Percentiles rank a stretch among this genome's conserved stretches.
These are phyloP conservation scores for Phaeolepiota aurea DNA, from an alignment of 768 basidiomycete species.

Conservation along the genomic window DNA sequence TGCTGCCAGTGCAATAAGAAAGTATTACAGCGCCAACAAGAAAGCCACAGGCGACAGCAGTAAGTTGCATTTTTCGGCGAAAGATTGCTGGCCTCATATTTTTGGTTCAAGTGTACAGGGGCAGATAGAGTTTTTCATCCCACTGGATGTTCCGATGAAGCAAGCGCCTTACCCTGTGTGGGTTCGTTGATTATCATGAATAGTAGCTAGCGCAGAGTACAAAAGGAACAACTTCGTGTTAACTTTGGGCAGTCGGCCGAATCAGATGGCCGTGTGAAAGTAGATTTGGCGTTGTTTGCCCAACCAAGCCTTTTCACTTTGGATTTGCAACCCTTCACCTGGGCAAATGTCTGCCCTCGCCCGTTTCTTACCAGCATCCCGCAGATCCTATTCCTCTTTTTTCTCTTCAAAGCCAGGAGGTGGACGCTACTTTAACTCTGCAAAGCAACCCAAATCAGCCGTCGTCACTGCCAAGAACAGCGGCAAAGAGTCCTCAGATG, in stretches of 20 bases:
- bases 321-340: background rate
- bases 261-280: too few species aligned
- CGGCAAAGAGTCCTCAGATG: conserved; percentile 8
- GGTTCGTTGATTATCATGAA: too few species aligned
- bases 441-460: conserved; percentile 53
- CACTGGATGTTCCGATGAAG: background rate
- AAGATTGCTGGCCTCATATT: too few species aligned
- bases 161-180: too few species aligned
- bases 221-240: too few species aligned
- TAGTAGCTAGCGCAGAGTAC: too few species aligned
- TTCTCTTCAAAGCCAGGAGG: conserved; percentile 73
- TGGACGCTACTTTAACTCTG: conserved; percentile 68
- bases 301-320: background rate
- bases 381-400: conserved; percentile 67
- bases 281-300: too few species aligned
- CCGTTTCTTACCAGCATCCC: conserved; percentile 40
- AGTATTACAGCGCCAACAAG: background rate
- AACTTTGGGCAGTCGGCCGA: too few species aligned
- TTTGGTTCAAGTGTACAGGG: too few species aligned
- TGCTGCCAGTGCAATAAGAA: background rate
- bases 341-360: conserved; percentile 40
- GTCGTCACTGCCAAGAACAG: conserved; percentile 25
- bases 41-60: background rate
- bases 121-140: too few species aligned
- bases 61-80: background rate